Evolutionary conservation across 352 stramenopile species (phyloP).

Genomic region (Globisporangium nagaii): DNA sequence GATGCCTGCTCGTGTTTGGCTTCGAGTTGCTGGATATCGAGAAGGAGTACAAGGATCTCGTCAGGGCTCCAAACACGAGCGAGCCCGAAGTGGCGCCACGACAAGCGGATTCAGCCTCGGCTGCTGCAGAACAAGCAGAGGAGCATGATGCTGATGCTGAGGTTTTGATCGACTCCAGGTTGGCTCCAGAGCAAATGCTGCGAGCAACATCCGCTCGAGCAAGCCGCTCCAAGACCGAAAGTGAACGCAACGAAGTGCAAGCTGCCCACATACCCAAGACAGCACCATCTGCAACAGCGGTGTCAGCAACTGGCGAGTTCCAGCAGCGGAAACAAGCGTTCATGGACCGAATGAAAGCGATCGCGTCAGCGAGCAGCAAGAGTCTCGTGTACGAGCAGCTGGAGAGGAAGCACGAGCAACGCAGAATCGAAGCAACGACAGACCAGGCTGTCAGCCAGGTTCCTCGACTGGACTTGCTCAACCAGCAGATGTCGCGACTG

Average conservation of each 20-base stretch:
- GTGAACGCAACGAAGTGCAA: not conserved
- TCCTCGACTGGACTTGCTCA: slow-evolving; percentile 13
- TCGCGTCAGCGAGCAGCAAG: slow-evolving; percentile 54
- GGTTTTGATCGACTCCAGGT: slow-evolving; percentile 3
- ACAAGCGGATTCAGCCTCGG: not conserved
- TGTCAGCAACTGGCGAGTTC: slow-evolving; percentile 43
- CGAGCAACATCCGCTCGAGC: not conserved
- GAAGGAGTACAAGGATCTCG: slow-evolving; percentile 11
- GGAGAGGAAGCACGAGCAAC: slow-evolving; percentile 37
- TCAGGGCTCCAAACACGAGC: not conserved
- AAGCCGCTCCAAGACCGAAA: not conserved
- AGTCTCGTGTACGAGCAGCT: slow-evolving; percentile 73
- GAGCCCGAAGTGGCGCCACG: not conserved
- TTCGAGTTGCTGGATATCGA: slow-evolving; percentile 72
- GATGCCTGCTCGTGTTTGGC: slow-evolving; percentile 46
- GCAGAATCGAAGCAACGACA: slow-evolving; percentile 8
- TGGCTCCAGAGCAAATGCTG: not conserved
- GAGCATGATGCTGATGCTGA: slow-evolving; percentile 31
- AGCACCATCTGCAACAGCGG: not conserved
- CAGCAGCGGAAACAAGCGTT: slow-evolving; percentile 68
- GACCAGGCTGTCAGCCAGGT: not conserved
- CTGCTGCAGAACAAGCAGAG: not conserved
- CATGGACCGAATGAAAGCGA: slow-evolving; percentile 67
- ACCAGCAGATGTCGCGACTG: slow-evolving; percentile 23
- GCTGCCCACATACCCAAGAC: not conserved